Base-by-base conservation (phyloP, 2,329 filamentous ascomycete genomes). In the Alternaria atra region DNA sequence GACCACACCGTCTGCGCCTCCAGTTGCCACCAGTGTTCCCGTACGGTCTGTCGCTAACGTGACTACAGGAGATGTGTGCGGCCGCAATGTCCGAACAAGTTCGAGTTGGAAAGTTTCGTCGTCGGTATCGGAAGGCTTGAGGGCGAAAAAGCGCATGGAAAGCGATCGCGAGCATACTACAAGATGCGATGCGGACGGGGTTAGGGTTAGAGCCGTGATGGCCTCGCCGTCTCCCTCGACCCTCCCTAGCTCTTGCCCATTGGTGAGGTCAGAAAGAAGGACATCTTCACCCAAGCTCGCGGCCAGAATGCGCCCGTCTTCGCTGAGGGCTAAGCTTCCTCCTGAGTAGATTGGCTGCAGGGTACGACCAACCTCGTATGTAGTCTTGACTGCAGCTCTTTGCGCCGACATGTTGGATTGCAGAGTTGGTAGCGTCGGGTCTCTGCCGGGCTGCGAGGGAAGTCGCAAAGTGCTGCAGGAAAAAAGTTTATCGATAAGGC, bases 301-400 rank as follows among this genome's bases (percentile, higher is more conserved):
- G 43, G 93, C 94, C 55, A 99, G 85, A 65, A 98, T 87, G 71
- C 88, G 87, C 52, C 93, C 93, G 80, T 88, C 88, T 77, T 89
- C 87, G 83, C 94, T 93, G 63, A 98, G 86, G 30, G 92, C 89
- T 60, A 97, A 89, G 67, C 91, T 90, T 43, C 95, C 95, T 55
- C 95, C 95, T 2, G 94, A 97, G 76, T 95, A 97, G 51, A 98
- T 94, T 20, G 95, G 95, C 71, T 93, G 91, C 57, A 99, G 91
- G 48, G 93, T 91, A 73, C 91, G 89, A 67, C 86, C 86, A 60
- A 91, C 87, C 74, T 96, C 92, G 79, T 97, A 99, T 4, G 94
- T 97, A 59, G 93, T 97, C 84, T 93, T 96, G 70, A 85, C 79
- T 40, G 82, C 82, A 63, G 85, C 80, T 77, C 85, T 85, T 73